Base-by-base conservation (phyloP, 2,329 filamentous ascomycete species). In the Colletotrichum liaoningense region DNA sequence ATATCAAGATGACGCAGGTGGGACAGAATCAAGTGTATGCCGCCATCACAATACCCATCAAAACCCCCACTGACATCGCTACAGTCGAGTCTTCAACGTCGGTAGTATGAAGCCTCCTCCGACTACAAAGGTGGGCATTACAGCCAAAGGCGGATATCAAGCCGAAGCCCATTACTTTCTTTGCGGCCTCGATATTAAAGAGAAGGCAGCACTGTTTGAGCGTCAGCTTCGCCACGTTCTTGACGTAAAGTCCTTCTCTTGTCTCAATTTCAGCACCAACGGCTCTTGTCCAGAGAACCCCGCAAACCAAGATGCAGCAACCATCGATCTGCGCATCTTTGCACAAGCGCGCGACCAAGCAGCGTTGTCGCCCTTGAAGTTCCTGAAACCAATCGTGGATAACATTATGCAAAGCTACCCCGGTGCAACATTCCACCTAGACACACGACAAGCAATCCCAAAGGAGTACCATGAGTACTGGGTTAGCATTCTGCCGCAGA, bases 261-360 rank as follows among this genome's bases (percentile, higher is more conserved):
- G 85, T 38, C 74, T 80, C 55, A 76, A 78, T 59, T 82, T 82
- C 74, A 80, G 54, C 24, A 76, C 16, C 76, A 86, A 82, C 75
- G 87, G 79, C 62, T 83, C 74, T 42, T 81, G 68, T 2, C 78
- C 82, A 0, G 79, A 16, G 1, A 81, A 87, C 52, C 84, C 85
- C 0, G 77, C 76, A 3, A 84, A 81, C n/a, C 86, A 88, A 38
- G 83, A 85, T 30, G 82, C 82, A 0, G 86, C 86, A 1, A 89
- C 87, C 0, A 86, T 88, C 0, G 85, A 86, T 56, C 81, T 88
- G 54, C 76, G 86, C 28, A 79, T 86, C 60, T 83, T 88, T 75
- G 83, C 83, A 0, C 85, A 91, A 76, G 86, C 88, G 5, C 78
- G 76, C 4, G 79, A 72, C 19, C 78, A 81, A 33, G 81, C 83